Conservation (phyloP, 176 grass and related monocot species). For the Themeda triandra region DNA sequence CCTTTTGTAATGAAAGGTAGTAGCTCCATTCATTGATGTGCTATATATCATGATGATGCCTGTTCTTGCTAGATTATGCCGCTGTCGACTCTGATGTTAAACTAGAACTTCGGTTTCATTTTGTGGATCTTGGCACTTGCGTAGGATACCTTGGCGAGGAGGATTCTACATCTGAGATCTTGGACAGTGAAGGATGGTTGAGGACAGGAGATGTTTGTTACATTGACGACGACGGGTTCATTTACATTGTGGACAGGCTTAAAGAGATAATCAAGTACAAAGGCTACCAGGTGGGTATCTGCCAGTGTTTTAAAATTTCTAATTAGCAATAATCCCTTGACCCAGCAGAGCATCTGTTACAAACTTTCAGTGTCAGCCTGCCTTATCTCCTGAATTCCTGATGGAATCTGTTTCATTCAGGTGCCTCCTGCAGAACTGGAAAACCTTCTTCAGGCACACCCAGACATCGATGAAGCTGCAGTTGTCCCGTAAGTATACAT, state of each 20-base stretch:
- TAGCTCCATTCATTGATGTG: background rate
- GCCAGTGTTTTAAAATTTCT: background rate
- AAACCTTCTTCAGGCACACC: too few relatives aligned
- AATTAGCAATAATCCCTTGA: background rate
- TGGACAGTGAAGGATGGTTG: constrained; percentile 56
- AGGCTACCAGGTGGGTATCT: constrained; percentile 50
- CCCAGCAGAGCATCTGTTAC: background rate
- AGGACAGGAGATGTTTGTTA: constrained; percentile 52
- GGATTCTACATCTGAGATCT: constrained; percentile 31
- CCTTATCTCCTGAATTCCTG: too few relatives aligned
- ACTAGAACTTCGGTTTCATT: background rate
- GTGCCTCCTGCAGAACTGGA: too few relatives aligned
- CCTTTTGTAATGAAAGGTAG: constrained; percentile 50
- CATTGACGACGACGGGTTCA: constrained; percentile 37
- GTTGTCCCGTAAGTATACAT: too few relatives aligned
- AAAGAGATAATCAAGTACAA: constrained; percentile 67
- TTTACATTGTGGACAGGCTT: constrained; percentile 39
- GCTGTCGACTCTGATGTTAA: too few relatives aligned
- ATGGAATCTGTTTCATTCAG: too few relatives aligned
- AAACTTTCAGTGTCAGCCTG: background rate
- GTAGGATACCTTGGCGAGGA: constrained; percentile 50
- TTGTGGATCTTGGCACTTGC: background rate
- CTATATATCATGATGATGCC: too few relatives aligned
- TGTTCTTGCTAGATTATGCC: background rate
- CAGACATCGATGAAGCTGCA: too few relatives aligned